Percentiles rank a stretch among this genome's conserved stretches.
These are phyloP conservation scores for Puya raimondii DNA, from an alignment of 176 grass and related monocot species.

Conservation along the genomic window DNA sequence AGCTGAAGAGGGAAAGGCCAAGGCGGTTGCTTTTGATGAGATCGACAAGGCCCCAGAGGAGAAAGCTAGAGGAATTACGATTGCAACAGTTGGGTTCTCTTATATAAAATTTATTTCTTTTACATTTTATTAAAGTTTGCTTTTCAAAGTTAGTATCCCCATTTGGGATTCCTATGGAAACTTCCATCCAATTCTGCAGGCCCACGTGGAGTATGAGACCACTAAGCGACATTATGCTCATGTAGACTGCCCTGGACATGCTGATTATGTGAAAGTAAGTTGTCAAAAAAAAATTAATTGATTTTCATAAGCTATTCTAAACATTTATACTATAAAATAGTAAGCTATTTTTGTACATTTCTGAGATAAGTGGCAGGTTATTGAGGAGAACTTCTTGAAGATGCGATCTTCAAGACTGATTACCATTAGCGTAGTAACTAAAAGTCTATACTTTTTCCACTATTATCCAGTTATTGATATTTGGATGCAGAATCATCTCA, in stretches of 20 bases:
- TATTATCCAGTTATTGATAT: neutral
- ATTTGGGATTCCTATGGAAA: neutral
- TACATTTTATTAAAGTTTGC: neutral
- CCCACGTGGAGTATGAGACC: conserved; percentile 97
- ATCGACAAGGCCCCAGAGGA: conserved; percentile 96
- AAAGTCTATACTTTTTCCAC: too few species aligned
- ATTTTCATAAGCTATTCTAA: too few species aligned
- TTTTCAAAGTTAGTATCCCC: neutral
- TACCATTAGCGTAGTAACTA: too few species aligned
- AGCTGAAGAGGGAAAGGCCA: conserved; percentile 64
- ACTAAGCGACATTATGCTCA: conserved; percentile 92
- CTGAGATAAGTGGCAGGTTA: too few species aligned
- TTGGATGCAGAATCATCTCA: too few species aligned
- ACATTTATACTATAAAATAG: too few species aligned
- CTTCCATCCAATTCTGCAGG: conserved; percentile 32
- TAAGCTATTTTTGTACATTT: too few species aligned
- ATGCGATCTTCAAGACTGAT: too few species aligned
- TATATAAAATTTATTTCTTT: neutral
- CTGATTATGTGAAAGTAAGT: conserved; percentile 98
- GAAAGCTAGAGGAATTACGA: conserved; percentile 98
- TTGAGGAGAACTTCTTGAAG: too few species aligned
- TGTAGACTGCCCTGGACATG: conserved; percentile 87
- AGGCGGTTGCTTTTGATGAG: conserved; percentile 90
- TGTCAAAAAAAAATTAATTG: neutral
- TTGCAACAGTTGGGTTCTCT: conserved; percentile 57